Evolutionary conservation across 768 basidiomycete species (phyloP), one percentile per base, ranked within the genome.

Genomic region (Trametes punicea): DNA sequence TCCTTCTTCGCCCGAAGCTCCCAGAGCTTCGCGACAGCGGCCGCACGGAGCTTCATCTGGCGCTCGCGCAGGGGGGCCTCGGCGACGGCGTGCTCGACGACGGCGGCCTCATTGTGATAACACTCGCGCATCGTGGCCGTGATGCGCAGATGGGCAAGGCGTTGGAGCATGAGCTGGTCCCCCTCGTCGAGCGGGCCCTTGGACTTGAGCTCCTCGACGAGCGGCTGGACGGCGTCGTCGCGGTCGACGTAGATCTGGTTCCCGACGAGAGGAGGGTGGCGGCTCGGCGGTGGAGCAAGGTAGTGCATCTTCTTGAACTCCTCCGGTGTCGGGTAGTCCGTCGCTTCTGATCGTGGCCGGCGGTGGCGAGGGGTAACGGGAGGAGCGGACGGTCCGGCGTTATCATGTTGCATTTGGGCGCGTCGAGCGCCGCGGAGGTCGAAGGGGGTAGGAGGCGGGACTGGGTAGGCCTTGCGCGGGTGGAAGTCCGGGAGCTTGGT

Each of bases 401-500:
- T 51, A 20, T 46, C 44, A 34, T 57, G 36, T 36, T 45, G 31
- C 25, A 21, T 7, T 16, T 45, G 16, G 27, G 49, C 44, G 49
- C 42, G 56, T 7, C 48, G 56, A 44, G 18, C 21, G 49, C 42
- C 27, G 25, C 36, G 42, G 20, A 57, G 20, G 49, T 57, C 36
- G 49, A 31, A 21, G 6, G 49, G 49, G n/a, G 7, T 57, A 4
- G 49, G 49, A 5, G 56, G 34, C 8, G 48, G 44, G 20, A 31
- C 26, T 13, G 49, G 49, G 29, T 31, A 57, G 29, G 39, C 50
- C 56, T 57, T 57, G 23, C 49, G 56, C 9, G 49, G 49, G 36
- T 46, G 49, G 21, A 57, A 30, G 20, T 46, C 16, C 25, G 48
- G 47, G 4, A 18, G 26, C 33, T 50, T 45, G 33, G 42, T 56